Base-by-base conservation (phyloP, 768 basidiomycete species). In the Tulasnella sp. region DNA sequence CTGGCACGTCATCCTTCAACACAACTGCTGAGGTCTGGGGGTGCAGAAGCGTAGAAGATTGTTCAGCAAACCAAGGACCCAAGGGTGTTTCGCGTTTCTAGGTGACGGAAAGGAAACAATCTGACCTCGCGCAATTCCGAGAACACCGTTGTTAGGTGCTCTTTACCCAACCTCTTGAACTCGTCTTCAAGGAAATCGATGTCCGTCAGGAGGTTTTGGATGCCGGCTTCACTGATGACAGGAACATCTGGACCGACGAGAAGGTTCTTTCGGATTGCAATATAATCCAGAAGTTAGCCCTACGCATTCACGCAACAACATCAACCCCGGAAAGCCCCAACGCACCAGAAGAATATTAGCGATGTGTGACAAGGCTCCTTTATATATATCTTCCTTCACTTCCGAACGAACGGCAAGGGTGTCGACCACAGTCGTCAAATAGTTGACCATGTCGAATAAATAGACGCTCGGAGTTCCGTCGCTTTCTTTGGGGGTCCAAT, bases 361-460 rank as follows among this genome's bases (percentile, higher is more conserved):
- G 76, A 97, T 93, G 80, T 97, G 94, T 39, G 88, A 86, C n/a
- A 97, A 85, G 17, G 97, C 96, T 64, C 90, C 91, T 78, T 88
- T 89, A 82, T 97, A 99, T 12, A 93, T 94, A 79, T 93, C 90
- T 73, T 94, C 92, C 83, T 96, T 96, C 84, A 94, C 91, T 12
- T 85, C 83, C 76, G 96, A 93, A 75, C 93, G 91, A 84, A 99
- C 89, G 77, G 87, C 88, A 79, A 91, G 89, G 77, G 89, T 94
- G 82, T 99, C 97, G 69, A 99, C 94, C 75, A 97, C 93, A 1
- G 96, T 97, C 49, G 92, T 96, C 72, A 99, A 87, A 93, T 96
- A 99, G 82, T 95, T 96, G 82, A 97, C 89, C 80, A 99, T 88
- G 82, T 98, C 97, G 82, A 94, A 92, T 2, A 99, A 86, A 83